Evolutionary conservation across 1,284 basidiomycete species (phyloP).

Genomic region (Ceratobasidium sp.): DNA sequence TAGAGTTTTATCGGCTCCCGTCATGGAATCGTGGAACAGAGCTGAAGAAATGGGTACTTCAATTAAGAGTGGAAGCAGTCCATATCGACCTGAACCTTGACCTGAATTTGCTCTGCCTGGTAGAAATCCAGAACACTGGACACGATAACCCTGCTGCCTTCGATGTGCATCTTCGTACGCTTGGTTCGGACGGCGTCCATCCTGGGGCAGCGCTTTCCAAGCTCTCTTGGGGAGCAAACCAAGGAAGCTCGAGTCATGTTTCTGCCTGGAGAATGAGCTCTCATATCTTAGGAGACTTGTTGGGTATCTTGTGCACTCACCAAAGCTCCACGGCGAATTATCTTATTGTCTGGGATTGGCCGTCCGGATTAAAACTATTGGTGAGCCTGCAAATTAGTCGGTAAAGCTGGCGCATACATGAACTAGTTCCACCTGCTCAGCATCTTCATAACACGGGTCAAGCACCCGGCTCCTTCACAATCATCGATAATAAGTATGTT

Average conservation of each 20-base stretch:
- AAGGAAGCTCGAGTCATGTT: not conserved
- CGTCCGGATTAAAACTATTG: not conserved
- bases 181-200: conserved; percentile 4
- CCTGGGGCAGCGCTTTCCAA: conserved; percentile 20
- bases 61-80: conserved; percentile 11
- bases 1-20: conserved; percentile 21
- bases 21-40: conserved; percentile 21
- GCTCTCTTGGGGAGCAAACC: not conserved
- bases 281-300: conserved; percentile 5
- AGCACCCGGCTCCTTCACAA: not conserved
- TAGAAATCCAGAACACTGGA: not conserved
- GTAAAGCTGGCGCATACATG: not conserved
- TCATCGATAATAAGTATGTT: not conserved
- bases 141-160: not conserved
- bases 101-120: conserved; percentile 8
- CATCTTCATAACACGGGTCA: not conserved
- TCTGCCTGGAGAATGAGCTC: not conserved
- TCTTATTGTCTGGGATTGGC: conserved; percentile 33
- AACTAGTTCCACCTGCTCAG: not conserved
- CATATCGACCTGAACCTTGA: conserved; percentile 15
- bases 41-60: conserved; percentile 7
- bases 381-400: not conserved
- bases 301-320: conserved; percentile 4
- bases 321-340: not conserved
- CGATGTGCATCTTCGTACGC: conserved; percentile 10